Conservation (phyloP, 2,329 filamentous ascomycete genomes). For the Ilyonectria sp. region DNA sequence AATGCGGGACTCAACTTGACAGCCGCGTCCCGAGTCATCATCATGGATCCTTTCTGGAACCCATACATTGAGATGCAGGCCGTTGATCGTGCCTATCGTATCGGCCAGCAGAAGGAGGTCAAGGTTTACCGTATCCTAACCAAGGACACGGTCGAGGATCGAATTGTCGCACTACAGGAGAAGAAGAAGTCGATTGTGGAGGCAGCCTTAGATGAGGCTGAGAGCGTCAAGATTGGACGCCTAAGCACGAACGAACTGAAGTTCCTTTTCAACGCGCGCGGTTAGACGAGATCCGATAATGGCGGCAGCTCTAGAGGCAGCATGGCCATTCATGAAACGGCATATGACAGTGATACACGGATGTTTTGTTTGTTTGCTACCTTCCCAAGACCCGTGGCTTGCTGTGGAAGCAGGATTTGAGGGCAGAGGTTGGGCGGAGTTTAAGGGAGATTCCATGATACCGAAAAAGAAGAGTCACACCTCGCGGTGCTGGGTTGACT, state of each 20-base stretch:
- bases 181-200: constrained; percentile 84
- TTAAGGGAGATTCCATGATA: not conserved
- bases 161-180: constrained; percentile 85
- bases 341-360: not conserved
- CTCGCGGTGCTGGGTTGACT: constrained; percentile 21
- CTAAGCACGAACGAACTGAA: constrained; percentile 77
- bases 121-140: constrained; percentile 86
- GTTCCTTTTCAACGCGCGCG: constrained; percentile 71
- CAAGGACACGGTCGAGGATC: constrained; percentile 86
- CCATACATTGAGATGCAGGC: constrained; percentile 94
- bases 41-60: constrained; percentile 96
- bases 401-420: not conserved
- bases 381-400: not conserved
- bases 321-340: not conserved
- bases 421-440: constrained; percentile 19
- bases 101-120: constrained; percentile 83
- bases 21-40: constrained; percentile 86
- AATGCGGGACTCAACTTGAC: constrained; percentile 90
- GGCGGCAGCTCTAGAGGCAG: not conserved
- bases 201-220: constrained; percentile 83
- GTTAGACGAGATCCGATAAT: constrained; percentile 13
- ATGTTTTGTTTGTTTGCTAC: constrained; percentile 6
- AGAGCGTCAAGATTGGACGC: constrained; percentile 75
- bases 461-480: constrained; percentile 6
- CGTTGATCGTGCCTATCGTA: constrained; percentile 89